phyloP scores from a whole-genome alignment of 2,329 filamentous ascomycete species.

The Paracorniculantispora psalliotae region DNA sequence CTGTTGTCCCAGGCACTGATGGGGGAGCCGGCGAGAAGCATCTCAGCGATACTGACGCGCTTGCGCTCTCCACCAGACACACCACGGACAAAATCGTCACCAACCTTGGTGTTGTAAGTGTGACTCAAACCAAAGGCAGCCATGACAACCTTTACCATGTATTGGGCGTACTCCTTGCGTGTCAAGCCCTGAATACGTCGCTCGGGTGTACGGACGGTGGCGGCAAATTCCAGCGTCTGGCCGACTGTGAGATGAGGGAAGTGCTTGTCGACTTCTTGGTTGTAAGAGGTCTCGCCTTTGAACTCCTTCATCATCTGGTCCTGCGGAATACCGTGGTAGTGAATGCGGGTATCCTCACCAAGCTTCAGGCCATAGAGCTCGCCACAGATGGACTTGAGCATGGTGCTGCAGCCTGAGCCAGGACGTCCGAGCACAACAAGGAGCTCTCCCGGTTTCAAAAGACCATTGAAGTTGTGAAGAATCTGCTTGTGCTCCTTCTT shows the following conservation, averaged over 20 bases:
- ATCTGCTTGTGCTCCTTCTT: constrained; percentile 52
- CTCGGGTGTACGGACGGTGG: constrained; percentile 62
- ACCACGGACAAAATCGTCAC: constrained; percentile 68
- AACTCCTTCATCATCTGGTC: constrained; percentile 54
- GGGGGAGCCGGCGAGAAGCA: constrained; percentile 58
- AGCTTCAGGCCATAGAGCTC: constrained; percentile 55
- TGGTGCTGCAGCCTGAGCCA: constrained; percentile 58
- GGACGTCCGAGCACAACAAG: constrained; percentile 65
- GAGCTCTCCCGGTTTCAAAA: constrained; percentile 61
- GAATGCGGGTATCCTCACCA: constrained; percentile 45
- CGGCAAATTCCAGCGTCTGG: constrained; percentile 68
- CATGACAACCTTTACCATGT: constrained; percentile 63
- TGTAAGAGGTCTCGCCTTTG: constrained; percentile 65
- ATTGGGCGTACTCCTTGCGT: constrained; percentile 53
- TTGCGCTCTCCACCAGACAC: constrained; percentile 69
- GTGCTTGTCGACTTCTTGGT: constrained; percentile 70
- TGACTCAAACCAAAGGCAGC: constrained; percentile 69
- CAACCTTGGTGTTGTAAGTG: constrained; percentile 67
- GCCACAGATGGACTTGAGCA: constrained; percentile 58
- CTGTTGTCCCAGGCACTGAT: constrained; percentile 65
- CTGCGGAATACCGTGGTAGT: constrained; percentile 58
- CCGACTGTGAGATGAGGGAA: constrained; percentile 74
- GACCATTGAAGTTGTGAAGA: constrained; percentile 58
- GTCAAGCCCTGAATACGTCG: constrained; percentile 59
- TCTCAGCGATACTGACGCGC: constrained; percentile 78